These are phyloP conservation scores for Verticillium nonalfalfae DNA, from an alignment of 2,329 filamentous ascomycete genomes.

Conservation along the genomic window DNA sequence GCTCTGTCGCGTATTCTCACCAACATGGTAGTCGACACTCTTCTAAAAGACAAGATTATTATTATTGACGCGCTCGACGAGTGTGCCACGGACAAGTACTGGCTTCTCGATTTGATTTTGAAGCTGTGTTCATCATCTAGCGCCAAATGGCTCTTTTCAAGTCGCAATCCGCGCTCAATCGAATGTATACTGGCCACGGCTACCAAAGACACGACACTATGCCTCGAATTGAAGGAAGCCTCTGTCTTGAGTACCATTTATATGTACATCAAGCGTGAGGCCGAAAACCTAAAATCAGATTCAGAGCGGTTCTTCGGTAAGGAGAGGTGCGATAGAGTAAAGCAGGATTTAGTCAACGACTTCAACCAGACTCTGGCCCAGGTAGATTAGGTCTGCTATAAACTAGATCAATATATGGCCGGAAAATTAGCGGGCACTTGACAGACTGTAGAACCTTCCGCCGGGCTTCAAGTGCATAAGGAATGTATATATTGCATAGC, in stretches of 20 bases:
- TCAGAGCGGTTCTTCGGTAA: slow-evolving; percentile 3
- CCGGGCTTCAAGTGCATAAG: too few species aligned
- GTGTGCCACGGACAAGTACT: neutral
- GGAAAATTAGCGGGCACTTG: slow-evolving; percentile 2
- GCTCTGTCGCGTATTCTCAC: slow-evolving; percentile 28
- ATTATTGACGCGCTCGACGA: slow-evolving; percentile 21
- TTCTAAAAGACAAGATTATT: slow-evolving; percentile 20
- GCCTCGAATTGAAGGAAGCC: slow-evolving; percentile 27
- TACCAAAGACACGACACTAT: slow-evolving; percentile 16
- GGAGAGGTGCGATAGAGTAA: slow-evolving; percentile 3
- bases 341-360: slow-evolving; percentile 17
- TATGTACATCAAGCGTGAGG: slow-evolving; percentile 19
- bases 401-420: slow-evolving; percentile 3
- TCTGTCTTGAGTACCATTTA: slow-evolving; percentile 19
- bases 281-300: slow-evolving; percentile 14
- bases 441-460: slow-evolving; percentile 17
- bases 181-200: slow-evolving; percentile 19
- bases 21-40: slow-evolving; percentile 28
- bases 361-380: slow-evolving; percentile 32
- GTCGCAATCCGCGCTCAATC: slow-evolving; percentile 32
- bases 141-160: slow-evolving; percentile 36
- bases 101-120: slow-evolving; percentile 28
- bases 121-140: neutral
- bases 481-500: too few species aligned
- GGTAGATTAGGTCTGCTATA: slow-evolving; percentile 20